Evolutionary conservation across 352 stramenopile genomes (phyloP).

Genomic region (Phytophthora uliginosa): DNA sequence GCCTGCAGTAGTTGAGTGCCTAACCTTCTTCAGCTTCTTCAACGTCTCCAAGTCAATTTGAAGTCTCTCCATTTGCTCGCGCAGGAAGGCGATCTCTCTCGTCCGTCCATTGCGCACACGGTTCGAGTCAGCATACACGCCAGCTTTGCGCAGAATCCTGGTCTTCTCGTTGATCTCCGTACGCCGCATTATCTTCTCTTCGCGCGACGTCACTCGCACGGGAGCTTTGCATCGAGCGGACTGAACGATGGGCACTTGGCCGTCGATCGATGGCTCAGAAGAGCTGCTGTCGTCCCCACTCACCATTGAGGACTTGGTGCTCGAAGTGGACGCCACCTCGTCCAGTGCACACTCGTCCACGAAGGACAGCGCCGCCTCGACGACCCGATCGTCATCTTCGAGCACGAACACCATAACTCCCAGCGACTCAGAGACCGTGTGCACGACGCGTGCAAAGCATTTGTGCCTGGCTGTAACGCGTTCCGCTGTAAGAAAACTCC

Average conservation of each 20-base stretch:
- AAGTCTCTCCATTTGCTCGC: constrained; percentile 40
- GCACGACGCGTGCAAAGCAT: constrained; percentile 5
- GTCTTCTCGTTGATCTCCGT: constrained; percentile 28
- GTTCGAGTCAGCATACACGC: constrained; percentile 38
- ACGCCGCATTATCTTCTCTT: constrained; percentile 15
- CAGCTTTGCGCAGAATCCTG: constrained; percentile 17
- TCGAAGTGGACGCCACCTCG: not conserved
- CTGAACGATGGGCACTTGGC: constrained; percentile 8
- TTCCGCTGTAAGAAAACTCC: too few relatives aligned
- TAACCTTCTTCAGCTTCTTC: constrained; percentile 1
- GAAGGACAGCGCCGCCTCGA: constrained; percentile 36
- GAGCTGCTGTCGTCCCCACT: not conserved
- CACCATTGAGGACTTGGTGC: not conserved
- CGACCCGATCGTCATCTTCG: constrained; percentile 22
- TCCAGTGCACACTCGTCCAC: constrained; percentile 22
- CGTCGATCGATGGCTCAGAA: not conserved
- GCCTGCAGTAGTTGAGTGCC: not conserved
- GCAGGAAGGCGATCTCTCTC: constrained; percentile 49
- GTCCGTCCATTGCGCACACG: constrained; percentile 30
- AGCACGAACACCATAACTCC: constrained; percentile 26
- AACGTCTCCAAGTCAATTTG: constrained; percentile 23
- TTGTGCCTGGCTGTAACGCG: constrained; percentile 80
- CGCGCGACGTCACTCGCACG: constrained; percentile 8
- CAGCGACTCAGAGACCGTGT: too few relatives aligned
- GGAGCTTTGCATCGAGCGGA: constrained; percentile 28